Base-by-base conservation (phyloP, 768 basidiomycete genomes). In the Gloeostereum incarnatum region DNA sequence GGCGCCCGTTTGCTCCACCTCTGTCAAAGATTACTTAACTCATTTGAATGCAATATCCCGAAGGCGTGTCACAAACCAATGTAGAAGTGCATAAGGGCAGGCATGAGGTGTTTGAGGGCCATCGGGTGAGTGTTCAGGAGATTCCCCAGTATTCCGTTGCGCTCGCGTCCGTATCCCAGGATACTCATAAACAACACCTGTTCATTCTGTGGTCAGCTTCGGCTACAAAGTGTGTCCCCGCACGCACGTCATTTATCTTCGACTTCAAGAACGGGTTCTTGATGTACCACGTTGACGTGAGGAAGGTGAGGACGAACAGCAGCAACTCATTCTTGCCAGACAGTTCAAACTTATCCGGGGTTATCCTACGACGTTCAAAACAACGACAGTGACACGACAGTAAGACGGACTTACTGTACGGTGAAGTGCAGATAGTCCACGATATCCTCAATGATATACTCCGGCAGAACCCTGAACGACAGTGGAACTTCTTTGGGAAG, bases 231-330 rank as follows among this genome's bases (percentile, higher is more conserved):
- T n/a, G n/a, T n/a, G n/a, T n/a, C n/a, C n/a, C 30, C 9, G 26
- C 8, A 58, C 69, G 31, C 45, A 91, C 90, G 54, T 96, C 88
- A 46, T 97, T 91, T 43, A 98, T 84, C 60, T 97, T 94, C 14
- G 90, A 78, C 60, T 97, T 97, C 49, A 99, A 57, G 68, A 94
- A 97, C 0, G 96, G 96, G 49, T 98, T 99, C 66, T 96, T 96
- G 69, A 99, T 93, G 56, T 92, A 98, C 76, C 89, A 91, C 0
- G 93, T 94, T 25, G 89, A 91, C 5, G 82, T 78, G 43, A 99
- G 63, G 70, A 97, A 97, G 2, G 89, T 91, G 48, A 99, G 62
- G 14, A 80, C 73, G 60, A 97, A 98, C 1, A 80, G 75, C 48
- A 98, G 63, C 10, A 98, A 63, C 47, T 92, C 91, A 8, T 78